phyloP scores from a whole-genome alignment of 331 rosid species.

The Rosa hybrid region DNA sequence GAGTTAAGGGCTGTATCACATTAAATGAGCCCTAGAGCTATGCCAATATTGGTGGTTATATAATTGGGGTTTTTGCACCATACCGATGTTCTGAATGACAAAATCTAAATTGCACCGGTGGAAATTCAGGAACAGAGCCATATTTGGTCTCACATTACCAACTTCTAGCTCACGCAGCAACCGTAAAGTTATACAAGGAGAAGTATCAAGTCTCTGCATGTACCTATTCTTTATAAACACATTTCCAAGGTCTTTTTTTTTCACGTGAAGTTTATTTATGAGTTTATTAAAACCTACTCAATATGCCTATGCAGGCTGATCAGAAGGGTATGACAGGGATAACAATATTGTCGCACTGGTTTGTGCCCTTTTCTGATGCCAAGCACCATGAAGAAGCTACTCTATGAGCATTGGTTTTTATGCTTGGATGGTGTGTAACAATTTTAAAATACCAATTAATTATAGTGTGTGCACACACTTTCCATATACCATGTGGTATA shows the following conservation, averaged over 20 bases:
- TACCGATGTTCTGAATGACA: constrained; percentile 31
- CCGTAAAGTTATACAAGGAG: constrained; percentile 13
- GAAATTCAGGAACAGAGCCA: constrained; percentile 35
- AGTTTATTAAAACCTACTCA: neutral
- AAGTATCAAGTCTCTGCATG: constrained; percentile 25
- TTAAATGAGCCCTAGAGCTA: constrained; percentile 33
- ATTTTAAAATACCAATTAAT: no score
- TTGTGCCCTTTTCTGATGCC: constrained; percentile 21
- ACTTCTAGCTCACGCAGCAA: constrained; percentile 33
- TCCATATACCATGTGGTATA: no score
- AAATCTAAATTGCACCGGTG: constrained; percentile 25
- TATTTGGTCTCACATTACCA: constrained; percentile 26
- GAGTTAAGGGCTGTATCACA: constrained; percentile 38
- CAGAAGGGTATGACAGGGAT: constrained; percentile 42
- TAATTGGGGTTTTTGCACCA: constrained; percentile 9
- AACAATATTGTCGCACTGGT: constrained; percentile 25
- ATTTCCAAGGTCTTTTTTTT: neutral
- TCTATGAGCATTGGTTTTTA: constrained; percentile 34
- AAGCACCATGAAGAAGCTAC: constrained; percentile 21
- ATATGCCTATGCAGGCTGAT: constrained; percentile 2
- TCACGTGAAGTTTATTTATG: neutral
- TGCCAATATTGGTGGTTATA: constrained; percentile 10
- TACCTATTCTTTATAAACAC: neutral
- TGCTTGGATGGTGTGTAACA: constrained; percentile 31
- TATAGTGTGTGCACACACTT: no score